A percentile compares a stretch with the other conserved stretches of the same genome.
Evolutionary conservation across 768 basidiomycete species (phyloP).

Genomic region (Mycena galericulata): DNA sequence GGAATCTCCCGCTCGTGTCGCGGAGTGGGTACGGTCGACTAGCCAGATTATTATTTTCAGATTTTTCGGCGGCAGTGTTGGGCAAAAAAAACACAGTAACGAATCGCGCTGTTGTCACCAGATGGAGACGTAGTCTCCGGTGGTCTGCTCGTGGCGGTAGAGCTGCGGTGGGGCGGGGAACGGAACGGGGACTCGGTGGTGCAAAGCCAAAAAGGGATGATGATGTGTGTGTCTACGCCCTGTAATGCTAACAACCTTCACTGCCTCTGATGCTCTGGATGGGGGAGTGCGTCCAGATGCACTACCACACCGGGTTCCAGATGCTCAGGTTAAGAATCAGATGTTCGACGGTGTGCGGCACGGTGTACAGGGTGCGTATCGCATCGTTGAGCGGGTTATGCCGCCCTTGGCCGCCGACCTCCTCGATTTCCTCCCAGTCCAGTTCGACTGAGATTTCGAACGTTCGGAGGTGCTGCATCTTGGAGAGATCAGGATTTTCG

Average conservation of each 20-base stretch:
- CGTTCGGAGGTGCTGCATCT: too few relatives aligned
- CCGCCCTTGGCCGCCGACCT: too few relatives aligned
- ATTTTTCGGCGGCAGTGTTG: neutral
- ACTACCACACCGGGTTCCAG: slow-evolving; percentile 1
- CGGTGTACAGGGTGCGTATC: too few relatives aligned
- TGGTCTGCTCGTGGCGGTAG: neutral
- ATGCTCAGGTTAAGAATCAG: too few relatives aligned
- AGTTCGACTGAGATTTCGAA: too few relatives aligned
- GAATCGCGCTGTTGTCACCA: neutral
- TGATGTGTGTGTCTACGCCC: neutral
- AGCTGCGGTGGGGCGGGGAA: neutral
- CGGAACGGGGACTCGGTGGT: neutral
- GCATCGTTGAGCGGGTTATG: too few relatives aligned
- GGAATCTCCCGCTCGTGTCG: neutral
- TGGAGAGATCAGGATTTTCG: too few relatives aligned
- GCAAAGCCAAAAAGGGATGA: neutral
- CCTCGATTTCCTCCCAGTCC: too few relatives aligned
- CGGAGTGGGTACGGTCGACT: neutral
- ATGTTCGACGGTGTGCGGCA: too few relatives aligned
- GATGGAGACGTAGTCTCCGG: neutral
- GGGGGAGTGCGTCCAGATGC: neutral
- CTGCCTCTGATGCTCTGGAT: too few relatives aligned
- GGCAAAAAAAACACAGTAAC: neutral
- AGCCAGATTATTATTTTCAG: neutral
- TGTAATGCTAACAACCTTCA: too few relatives aligned